Evolutionary conservation across 108 stramenopile species (phyloP).

Genomic region (Epithemia pelagica): DNA sequence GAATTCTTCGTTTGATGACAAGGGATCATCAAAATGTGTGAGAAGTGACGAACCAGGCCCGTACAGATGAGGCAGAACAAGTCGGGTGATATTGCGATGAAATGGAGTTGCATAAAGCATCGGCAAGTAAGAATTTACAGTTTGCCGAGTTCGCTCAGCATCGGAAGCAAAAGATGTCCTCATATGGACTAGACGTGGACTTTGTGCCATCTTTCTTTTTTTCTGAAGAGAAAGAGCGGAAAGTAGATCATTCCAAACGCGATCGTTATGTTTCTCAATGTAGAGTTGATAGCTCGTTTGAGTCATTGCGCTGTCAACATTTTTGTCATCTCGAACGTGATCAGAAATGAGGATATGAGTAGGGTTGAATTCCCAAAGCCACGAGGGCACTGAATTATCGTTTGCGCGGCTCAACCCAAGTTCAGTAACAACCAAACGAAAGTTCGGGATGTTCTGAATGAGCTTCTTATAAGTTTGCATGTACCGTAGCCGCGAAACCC

Average conservation of each 20-base stretch:
- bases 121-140: neutral
- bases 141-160: neutral
- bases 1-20: neutral
- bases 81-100: neutral
- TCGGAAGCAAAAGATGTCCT: neutral
- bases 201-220: neutral
- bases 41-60: neutral
- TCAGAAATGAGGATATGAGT: neutral
- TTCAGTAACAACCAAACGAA: neutral
- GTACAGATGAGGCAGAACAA: neutral
- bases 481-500: conserved; percentile 30
- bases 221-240: neutral
- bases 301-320: neutral
- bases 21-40: neutral
- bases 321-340: neutral
- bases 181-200: neutral
- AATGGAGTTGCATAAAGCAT: neutral
- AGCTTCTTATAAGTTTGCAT: conserved; percentile 4
- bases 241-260: neutral
- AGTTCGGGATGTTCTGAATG: neutral
- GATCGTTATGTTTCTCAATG: neutral
- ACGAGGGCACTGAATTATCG: neutral
- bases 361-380: neutral
- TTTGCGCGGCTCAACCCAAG: neutral
- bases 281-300: neutral